Conservation (phyloP, 2,329 filamentous ascomycete species). For the Colletotrichum sp. region DNA sequence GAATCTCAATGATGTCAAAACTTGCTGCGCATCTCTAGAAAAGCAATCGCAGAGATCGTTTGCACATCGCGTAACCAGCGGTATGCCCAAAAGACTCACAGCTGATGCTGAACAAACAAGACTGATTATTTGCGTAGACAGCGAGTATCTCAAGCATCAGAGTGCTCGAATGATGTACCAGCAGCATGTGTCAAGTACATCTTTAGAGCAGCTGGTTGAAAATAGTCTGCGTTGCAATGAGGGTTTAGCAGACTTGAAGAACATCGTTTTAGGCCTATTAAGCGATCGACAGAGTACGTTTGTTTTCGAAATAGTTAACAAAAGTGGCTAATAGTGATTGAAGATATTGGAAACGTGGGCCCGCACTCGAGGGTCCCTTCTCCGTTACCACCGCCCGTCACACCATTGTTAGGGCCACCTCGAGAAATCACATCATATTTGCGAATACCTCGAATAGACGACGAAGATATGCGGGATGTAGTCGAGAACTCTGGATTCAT, state of each 20-base stretch:
- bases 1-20: not conserved
- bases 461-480: not conserved
- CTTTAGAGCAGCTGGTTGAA: not conserved
- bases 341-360: not conserved
- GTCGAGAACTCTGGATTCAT: not conserved
- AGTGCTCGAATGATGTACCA: not conserved
- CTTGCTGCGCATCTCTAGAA: not conserved
- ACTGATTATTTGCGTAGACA: not conserved
- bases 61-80: not conserved
- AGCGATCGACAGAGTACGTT: not conserved
- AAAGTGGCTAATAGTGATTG: not conserved
- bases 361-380: not conserved
- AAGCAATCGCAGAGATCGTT: not conserved
- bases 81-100: not conserved
- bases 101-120: not conserved
- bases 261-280: not conserved
- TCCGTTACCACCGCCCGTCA: not conserved
- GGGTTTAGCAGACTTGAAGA: not conserved
- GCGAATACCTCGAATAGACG: not conserved
- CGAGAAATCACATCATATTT: not conserved
- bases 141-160: not conserved
- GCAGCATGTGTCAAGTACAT: not conserved
- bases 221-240: not conserved
- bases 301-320: fast-evolving
- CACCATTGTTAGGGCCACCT: not conserved